phyloP scores from a whole-genome alignment of 768 basidiomycete species.

The Xerocomellus chrysenteron region DNA sequence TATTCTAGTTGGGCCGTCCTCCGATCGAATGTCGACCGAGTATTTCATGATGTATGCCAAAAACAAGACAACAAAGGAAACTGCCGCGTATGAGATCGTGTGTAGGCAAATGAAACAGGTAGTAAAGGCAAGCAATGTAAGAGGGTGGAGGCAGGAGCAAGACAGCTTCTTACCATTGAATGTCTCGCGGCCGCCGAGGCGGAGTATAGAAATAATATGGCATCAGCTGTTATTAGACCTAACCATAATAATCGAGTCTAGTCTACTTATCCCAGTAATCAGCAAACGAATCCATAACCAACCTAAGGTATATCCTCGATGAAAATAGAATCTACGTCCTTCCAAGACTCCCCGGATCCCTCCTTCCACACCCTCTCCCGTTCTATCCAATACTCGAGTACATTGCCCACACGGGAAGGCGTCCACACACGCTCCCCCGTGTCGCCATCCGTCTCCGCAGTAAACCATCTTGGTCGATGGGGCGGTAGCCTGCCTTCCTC shows the following conservation, averaged over 20 bases:
- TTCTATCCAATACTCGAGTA: conserved; percentile 83
- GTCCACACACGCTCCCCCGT: conserved; percentile 89
- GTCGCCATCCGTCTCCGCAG: conserved; percentile 77
- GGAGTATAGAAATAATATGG: too few species aligned
- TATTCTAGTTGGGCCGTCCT: too few species aligned
- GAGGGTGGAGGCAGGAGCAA: too few species aligned
- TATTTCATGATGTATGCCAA: too few species aligned
- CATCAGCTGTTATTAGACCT: neutral
- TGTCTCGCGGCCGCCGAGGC: too few species aligned
- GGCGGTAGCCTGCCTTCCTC: conserved; percentile 72
- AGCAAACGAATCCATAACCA: neutral
- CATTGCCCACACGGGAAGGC: conserved; percentile 52
- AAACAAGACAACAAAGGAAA: too few species aligned
- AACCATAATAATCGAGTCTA: neutral
- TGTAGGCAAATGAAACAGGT: too few species aligned
- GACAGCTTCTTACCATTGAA: too few species aligned
- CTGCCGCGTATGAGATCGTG: too few species aligned
- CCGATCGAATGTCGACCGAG: too few species aligned
- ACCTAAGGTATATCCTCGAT: conserved; percentile 51
- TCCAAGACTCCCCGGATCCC: conserved; percentile 46
- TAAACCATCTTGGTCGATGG: conserved; percentile 88
- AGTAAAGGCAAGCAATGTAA: too few species aligned
- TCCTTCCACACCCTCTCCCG: conserved; percentile 61
- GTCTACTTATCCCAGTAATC: conserved; percentile 2
- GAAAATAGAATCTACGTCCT: conserved; percentile 78